Percentiles rank a stretch among this genome's conserved stretches.
phyloP scores from a whole-genome alignment of 495 filamentous ascomycete species.

The Aspergillus homomorphus region DNA sequence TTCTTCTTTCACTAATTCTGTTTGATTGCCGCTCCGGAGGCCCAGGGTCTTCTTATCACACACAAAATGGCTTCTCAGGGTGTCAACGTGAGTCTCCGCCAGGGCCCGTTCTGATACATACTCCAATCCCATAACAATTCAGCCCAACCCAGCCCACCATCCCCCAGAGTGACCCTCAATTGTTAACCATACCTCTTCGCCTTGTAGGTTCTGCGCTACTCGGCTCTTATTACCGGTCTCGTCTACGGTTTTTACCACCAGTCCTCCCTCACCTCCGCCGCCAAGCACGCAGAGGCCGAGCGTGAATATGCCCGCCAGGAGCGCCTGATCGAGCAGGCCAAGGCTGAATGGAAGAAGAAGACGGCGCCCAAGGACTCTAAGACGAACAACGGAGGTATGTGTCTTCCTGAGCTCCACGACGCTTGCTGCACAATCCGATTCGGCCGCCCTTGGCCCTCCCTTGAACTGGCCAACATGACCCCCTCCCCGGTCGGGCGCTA shows the following conservation, averaged over 20 bases:
- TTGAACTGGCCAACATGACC: conserved; percentile 3
- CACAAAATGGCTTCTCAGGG: conserved; percentile 50
- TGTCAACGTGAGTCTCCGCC: conserved; percentile 47
- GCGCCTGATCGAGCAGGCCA: conserved; percentile 83
- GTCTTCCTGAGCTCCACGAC: not conserved
- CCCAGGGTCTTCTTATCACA: conserved; percentile 23
- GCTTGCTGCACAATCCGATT: not conserved
- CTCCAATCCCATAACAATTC: not conserved
- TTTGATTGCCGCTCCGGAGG: conserved; percentile 27
- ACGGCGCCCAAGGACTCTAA: conserved; percentile 52
- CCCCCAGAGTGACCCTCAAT: conserved; percentile 3
- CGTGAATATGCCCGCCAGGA: conserved; percentile 85
- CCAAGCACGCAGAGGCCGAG: conserved; percentile 63
- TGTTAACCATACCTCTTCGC: conserved; percentile 16
- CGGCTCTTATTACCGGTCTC: conserved; percentile 80
- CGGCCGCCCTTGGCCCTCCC: conserved; percentile 1
- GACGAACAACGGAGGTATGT: conserved; percentile 59
- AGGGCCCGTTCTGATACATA: conserved; percentile 17
- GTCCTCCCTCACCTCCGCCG: conserved; percentile 61
- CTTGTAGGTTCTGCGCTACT: conserved; percentile 87
- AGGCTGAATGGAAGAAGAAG: conserved; percentile 81
- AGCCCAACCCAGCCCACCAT: not conserved
- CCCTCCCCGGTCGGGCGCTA: conserved; percentile 20
- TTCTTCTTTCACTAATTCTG: conserved; percentile 20
- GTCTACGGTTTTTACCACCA: conserved; percentile 95